These are phyloP conservation scores for Paecilomyces fulvus DNA, from an alignment of 2,329 filamentous ascomycete species.

Conservation along the genomic window DNA sequence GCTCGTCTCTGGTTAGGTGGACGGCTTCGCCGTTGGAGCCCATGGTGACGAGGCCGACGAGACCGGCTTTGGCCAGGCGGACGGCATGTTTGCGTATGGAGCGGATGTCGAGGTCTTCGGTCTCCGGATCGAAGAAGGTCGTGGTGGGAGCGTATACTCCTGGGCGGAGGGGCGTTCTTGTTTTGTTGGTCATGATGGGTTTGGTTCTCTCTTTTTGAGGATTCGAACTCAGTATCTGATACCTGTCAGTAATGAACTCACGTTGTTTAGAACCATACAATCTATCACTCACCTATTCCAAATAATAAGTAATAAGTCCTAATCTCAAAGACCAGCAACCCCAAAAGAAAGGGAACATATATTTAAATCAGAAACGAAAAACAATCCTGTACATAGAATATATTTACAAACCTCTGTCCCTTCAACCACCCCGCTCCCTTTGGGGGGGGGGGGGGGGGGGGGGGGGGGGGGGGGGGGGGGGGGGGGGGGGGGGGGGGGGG, in stretches of 20 bases:
- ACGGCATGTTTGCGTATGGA: constrained; percentile 73
- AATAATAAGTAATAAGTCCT: not conserved
- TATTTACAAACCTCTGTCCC: not conserved
- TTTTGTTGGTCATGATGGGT: constrained; percentile 14
- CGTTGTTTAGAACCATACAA: too few relatives aligned
- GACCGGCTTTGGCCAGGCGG: constrained; percentile 65
- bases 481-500: too few relatives aligned
- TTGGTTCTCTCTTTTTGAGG: too few relatives aligned
- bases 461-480: too few relatives aligned
- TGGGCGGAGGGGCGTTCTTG: constrained; percentile 57
- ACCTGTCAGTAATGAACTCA: too few relatives aligned
- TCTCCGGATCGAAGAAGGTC: constrained; percentile 80
- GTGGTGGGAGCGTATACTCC: constrained; percentile 84
- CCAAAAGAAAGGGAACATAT: not conserved
- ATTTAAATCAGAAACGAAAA: not conserved
- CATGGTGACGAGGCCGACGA: constrained; percentile 77
- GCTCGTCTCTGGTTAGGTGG: constrained; percentile 72
- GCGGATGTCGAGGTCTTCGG: constrained; percentile 74
- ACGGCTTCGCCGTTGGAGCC: constrained; percentile 87
- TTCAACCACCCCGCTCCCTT: not conserved
- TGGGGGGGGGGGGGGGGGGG: too few relatives aligned
- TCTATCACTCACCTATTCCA: not conserved
- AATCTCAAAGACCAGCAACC: not conserved
- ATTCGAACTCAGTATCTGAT: too few relatives aligned
- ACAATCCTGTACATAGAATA: not conserved